Evolutionary conservation across 192 early-diverging fungal species (phyloP), one percentile per base, ranked within the genome.

Genomic region (Oehlia diaphana): DNA sequence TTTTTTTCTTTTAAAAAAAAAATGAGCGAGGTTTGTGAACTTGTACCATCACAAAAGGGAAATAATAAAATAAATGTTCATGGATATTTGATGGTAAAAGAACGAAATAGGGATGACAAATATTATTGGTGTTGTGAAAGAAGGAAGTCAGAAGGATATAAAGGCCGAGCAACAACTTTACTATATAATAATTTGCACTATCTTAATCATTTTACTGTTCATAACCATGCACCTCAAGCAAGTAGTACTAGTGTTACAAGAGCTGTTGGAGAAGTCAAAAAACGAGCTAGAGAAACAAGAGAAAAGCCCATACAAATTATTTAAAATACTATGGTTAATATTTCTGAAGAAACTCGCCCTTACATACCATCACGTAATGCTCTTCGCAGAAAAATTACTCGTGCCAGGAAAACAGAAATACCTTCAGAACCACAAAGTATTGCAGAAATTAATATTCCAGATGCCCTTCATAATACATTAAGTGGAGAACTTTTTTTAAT

Each of bases 41-140:
- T 47, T 47, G 10, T 47, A 10, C 44, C 2, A 47, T 47, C 44
- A 12, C 44, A 12, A 47, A 12, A 47, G 12, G 44, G 44, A 47
- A 47, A 47, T 12, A 12, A 47, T 12, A 47, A 47, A 47, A 12
- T 47, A 47, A 47, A 47, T 12, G 10, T 47, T 47, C 44, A 2
- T 47, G 12, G 44, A 12, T 47, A 47, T 47, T 47, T 47, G 12
- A 47, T 47, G 44, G 9, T 47, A 12, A 47, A 47, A 39, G 44
- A 47, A 47, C 44, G 12, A 47, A 47, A 4, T 9, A 10, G 19
- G 13, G 8, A 39, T 5, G 33, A 69, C 42, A 69, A 9, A 8
- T 74, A 58, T 58, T 74, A 74, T 33, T 74, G 49, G 72, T 35
- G 3, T 8, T 74, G 72, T 53, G 49, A 74, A 74, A 74, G 31